These are phyloP conservation scores for Raddia distichophylla DNA, from an alignment of 176 grass and related monocot species.

Conservation along the genomic window DNA sequence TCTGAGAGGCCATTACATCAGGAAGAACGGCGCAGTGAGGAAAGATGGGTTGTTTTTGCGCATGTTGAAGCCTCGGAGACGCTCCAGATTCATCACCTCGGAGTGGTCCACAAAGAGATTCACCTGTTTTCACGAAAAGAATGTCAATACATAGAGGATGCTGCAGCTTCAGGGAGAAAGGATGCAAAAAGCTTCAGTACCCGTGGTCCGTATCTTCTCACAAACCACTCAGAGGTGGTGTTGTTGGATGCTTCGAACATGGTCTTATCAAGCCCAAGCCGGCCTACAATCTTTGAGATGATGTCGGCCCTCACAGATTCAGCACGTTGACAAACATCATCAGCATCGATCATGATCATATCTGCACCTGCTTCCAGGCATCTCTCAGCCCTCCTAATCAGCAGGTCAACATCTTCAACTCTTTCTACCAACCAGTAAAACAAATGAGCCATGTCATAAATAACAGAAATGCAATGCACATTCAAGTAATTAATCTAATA, in stretches of 20 bases:
- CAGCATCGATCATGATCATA: constrained; percentile 84
- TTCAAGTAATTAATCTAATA: background rate
- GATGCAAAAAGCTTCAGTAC: constrained; percentile 25
- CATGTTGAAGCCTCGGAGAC: constrained; percentile 52
- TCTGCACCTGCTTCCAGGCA: constrained; percentile 87
- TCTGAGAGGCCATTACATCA: constrained; percentile 28
- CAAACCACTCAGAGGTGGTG: constrained; percentile 79
- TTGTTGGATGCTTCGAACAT: constrained; percentile 79
- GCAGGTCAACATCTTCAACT: constrained; percentile 79
- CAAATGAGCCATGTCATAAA: background rate
- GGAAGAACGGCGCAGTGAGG: constrained; percentile 52
- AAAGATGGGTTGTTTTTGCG: background rate
- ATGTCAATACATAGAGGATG: background rate
- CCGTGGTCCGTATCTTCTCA: constrained; percentile 81
- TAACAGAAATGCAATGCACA: background rate
- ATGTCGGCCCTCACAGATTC: constrained; percentile 68
- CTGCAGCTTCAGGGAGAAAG: background rate
- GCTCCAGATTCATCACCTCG: constrained; percentile 82
- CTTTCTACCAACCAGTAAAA: constrained; percentile 40
- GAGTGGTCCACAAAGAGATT: constrained; percentile 85
- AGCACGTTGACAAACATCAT: constrained; percentile 63
- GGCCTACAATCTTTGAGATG: constrained; percentile 74
- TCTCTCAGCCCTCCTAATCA: constrained; percentile 88
- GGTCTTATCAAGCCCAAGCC: constrained; percentile 80
- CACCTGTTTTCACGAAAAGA: constrained; percentile 43